Evolutionary conservation across 768 basidiomycete genomes (phyloP), one percentile per base, ranked within the genome.

Genomic region (Phylloporus scabripes): DNA sequence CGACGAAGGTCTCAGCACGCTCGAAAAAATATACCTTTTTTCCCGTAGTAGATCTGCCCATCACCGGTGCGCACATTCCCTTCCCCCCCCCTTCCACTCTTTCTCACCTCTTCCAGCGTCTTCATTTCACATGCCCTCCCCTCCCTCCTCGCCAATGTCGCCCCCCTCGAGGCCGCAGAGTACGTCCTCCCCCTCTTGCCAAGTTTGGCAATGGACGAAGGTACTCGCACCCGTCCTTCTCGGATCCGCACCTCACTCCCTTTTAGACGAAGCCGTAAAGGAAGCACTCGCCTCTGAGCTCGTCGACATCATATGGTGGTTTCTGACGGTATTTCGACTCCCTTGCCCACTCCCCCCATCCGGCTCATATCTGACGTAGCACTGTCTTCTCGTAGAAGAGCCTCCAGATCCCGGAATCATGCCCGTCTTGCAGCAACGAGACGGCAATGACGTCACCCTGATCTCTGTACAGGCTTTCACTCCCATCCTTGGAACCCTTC

Each of bases 1-100:
- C 56, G 88, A 92, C 56, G 90, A 91, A 54, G 80, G 81, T 46
- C 76, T 94, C 52, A 88, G 72, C 65, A 79, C 88, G 18, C 80
- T 97, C 42, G 94, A 97, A 70, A 85, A 87, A 62, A 94, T 95
- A 52, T 96, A 92, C 70, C 79, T 96, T 44, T 89, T 91, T 59
- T 85, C 86, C 52, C 77, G 85, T 53, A 92, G 89, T 69, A 81
- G 81, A 53, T 81, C 83, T 41, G 68, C 72, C 28, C 79, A 81
- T 51, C 82, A 82, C 60, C 70, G 77, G 76, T 74, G 48, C 26
- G 74, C 62, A 18, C 42, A 26, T 1, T 29, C 0, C 1, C 34
- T 17, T n/a, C n/a, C n/a, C 6, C 11, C 9, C 6, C 12, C 4
- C n/a, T 26, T 12, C 5, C 24, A 6, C 15, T n/a, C 37, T 2